Conservation (phyloP, 257 asterid species). For the Ophiorrhiza pumila region DNA sequence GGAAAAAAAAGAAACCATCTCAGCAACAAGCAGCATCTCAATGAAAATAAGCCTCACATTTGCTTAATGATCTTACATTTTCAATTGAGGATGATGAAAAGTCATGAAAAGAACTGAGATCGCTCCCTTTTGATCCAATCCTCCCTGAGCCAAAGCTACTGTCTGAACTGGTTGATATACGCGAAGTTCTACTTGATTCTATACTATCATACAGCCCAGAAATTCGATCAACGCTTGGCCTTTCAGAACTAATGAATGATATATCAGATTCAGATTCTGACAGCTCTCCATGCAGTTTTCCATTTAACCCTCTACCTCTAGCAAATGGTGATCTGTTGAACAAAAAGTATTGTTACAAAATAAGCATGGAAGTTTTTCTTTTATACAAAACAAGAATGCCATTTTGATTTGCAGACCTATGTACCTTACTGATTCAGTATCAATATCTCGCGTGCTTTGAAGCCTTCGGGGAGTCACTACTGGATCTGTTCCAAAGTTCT, state of each 20-base stretch:
- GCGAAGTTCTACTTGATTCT: conserved; percentile 38
- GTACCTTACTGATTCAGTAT: conserved; percentile 21
- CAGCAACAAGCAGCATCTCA: neutral
- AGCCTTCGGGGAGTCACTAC: conserved; percentile 25
- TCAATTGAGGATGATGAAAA: conserved; percentile 58
- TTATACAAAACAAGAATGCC: no score
- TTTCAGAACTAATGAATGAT: conserved; percentile 62
- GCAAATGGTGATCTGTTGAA: conserved; percentile 54
- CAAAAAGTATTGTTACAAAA: conserved; percentile 8
- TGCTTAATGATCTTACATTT: conserved; percentile 38
- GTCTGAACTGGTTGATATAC: conserved; percentile 61
- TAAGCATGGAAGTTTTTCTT: no score
- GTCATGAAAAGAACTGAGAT: conserved; percentile 37
- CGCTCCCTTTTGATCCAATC: conserved; percentile 47
- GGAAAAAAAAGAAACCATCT: neutral
- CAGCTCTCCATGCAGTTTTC: conserved; percentile 43
- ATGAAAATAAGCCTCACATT: neutral
- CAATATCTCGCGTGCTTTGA: conserved; percentile 16
- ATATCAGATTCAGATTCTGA: conserved; percentile 55
- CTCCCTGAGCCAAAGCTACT: conserved; percentile 54
- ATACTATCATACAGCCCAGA: conserved; percentile 39
- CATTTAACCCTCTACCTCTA: conserved; percentile 40
- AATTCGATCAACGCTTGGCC: conserved; percentile 53
- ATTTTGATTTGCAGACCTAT: neutral
- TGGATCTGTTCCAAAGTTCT: conserved; percentile 18